Percentiles rank a stretch among this genome's conserved stretches.
Evolutionary conservation across 345 rosid genomes (phyloP).

Genomic region (Odontarrhena argentea): DNA sequence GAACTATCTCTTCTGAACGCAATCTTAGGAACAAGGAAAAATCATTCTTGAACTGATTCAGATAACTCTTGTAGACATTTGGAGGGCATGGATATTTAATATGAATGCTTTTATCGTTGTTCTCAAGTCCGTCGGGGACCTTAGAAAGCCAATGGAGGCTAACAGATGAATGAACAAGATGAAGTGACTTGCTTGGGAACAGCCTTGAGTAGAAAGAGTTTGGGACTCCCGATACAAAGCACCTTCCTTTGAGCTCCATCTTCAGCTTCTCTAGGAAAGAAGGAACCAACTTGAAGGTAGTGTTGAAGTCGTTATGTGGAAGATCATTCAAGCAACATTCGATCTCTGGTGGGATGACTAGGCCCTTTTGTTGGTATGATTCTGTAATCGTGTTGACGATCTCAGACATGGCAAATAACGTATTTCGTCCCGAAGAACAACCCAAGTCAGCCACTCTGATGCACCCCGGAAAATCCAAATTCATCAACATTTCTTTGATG

Average conservation of each 20-base stretch:
- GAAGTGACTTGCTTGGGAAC: slow-evolving; percentile 35
- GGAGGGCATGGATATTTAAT: slow-evolving; percentile 34
- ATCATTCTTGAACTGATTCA: slow-evolving; percentile 46
- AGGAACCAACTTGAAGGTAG: slow-evolving; percentile 21
- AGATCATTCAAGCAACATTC: slow-evolving; percentile 50
- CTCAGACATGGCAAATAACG: slow-evolving; percentile 29
- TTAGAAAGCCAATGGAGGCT: slow-evolving; percentile 46
- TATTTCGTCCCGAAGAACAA: slow-evolving; percentile 50
- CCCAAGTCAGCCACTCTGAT: slow-evolving; percentile 47
- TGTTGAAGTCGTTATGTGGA: slow-evolving; percentile 47
- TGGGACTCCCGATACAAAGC: slow-evolving; percentile 45
- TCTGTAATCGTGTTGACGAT: slow-evolving; percentile 19
- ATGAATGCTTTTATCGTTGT: slow-evolving; percentile 28
- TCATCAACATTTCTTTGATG: neutral
- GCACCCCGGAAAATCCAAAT: neutral
- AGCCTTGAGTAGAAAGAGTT: slow-evolving; percentile 51
- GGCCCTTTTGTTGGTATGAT: neutral
- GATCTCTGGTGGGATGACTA: slow-evolving; percentile 23
- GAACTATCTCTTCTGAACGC: slow-evolving; percentile 42
- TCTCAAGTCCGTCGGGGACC: slow-evolving; percentile 32
- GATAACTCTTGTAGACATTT: slow-evolving; percentile 38
- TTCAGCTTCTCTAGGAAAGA: slow-evolving; percentile 14
- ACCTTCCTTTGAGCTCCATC: slow-evolving; percentile 8
- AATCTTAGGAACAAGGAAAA: slow-evolving; percentile 41
- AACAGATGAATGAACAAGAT: slow-evolving; percentile 41